Evolutionary conservation across 2,329 filamentous ascomycete species (phyloP).

Genomic region (Colletotrichum phormii): DNA sequence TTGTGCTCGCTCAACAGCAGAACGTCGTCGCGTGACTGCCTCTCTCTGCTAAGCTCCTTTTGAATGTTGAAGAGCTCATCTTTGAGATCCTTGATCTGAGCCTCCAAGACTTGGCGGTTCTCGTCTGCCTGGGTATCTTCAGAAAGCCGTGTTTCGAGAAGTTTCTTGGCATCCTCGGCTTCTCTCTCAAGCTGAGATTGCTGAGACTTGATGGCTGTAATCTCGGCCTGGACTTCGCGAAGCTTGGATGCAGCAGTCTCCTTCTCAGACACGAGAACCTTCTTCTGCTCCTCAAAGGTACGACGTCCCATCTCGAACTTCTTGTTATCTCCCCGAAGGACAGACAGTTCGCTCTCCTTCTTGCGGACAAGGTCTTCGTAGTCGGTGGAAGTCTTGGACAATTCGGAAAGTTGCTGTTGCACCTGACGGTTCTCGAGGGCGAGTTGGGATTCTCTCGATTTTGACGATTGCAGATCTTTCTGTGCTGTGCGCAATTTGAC

Average conservation of each 20-base stretch:
- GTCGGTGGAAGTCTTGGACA: slow-evolving; percentile 91
- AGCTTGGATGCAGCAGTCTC: slow-evolving; percentile 81
- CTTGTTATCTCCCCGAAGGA: slow-evolving; percentile 87
- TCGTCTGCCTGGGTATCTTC: slow-evolving; percentile 89
- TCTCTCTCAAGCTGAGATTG: slow-evolving; percentile 88
- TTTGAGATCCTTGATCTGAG: slow-evolving; percentile 90
- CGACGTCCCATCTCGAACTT: slow-evolving; percentile 85
- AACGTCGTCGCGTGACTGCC: slow-evolving; percentile 94
- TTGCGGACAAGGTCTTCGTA: slow-evolving; percentile 94
- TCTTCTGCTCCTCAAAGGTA: slow-evolving; percentile 82
- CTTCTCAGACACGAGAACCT: slow-evolving; percentile 77
- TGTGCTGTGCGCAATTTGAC: slow-evolving; percentile 82
- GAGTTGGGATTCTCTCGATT: slow-evolving; percentile 80
- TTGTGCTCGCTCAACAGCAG: slow-evolving; percentile 92
- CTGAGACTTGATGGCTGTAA: slow-evolving; percentile 87
- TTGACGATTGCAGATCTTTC: slow-evolving; percentile 82
- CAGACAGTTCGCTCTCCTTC: slow-evolving; percentile 91
- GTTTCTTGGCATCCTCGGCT: slow-evolving; percentile 85
- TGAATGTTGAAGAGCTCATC: slow-evolving; percentile 86
- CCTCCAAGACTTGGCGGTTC: slow-evolving; percentile 84
- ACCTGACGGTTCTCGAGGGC: slow-evolving; percentile 84
- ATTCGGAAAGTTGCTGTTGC: slow-evolving; percentile 84
- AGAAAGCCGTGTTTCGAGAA: slow-evolving; percentile 88
- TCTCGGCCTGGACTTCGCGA: slow-evolving; percentile 87
- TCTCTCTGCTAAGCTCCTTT: slow-evolving; percentile 88